Conservation (phyloP, 225 moss, liverwort and hornwort genomes). For the Antitrichia curtipendula region DNA sequence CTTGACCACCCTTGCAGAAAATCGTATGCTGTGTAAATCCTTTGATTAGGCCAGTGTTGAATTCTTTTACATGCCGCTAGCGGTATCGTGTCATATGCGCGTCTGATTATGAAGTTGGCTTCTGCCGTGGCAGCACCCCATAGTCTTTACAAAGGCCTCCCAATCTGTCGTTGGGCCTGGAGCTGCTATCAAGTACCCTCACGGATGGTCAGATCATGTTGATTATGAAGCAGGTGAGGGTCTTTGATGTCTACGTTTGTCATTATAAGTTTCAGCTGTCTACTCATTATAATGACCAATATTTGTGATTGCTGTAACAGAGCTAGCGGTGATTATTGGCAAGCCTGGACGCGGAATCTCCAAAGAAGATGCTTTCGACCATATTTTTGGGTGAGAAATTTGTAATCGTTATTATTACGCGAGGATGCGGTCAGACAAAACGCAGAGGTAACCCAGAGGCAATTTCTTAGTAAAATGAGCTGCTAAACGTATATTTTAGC, state of each 20-base stretch:
- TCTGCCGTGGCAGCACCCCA: conserved; percentile 53
- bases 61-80: neutral
- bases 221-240: conserved; percentile 86
- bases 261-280: neutral
- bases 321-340: conserved; percentile 77
- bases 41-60: neutral
- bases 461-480: neutral
- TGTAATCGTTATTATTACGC: neutral
- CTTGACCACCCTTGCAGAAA: neutral
- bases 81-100: neutral
- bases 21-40: neutral
- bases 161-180: conserved; percentile 90
- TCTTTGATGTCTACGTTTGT: neutral
- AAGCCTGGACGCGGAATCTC: conserved; percentile 61
- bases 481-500: neutral
- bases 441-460: neutral
- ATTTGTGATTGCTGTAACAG: conserved; percentile 9
- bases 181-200: conserved; percentile 85
- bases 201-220: conserved; percentile 78
- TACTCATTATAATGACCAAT: neutral
- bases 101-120: neutral
- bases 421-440: neutral
- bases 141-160: conserved; percentile 87
- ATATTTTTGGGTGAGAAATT: conserved; percentile 64
- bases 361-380: conserved; percentile 51